Base-by-base conservation (phyloP, 169 alveolate genomes). In the Eimeria nieschulzi region DNA sequence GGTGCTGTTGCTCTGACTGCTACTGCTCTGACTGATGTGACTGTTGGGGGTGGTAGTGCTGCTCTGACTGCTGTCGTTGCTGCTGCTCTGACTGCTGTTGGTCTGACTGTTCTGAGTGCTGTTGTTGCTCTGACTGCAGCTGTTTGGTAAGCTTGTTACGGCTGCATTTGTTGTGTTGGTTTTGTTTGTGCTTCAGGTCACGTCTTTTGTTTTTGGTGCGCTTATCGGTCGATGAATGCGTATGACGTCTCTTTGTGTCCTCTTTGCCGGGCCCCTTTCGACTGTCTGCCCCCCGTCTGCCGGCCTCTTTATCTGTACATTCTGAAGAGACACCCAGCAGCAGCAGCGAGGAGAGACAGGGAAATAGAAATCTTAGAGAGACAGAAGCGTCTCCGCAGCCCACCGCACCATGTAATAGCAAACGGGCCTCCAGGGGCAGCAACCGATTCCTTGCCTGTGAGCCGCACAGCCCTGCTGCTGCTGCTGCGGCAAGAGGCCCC, bases 211-310 rank as follows among this genome's bases (percentile, higher is more conserved):
- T 80, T 80, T 33, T 80, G 87, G 87, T 80, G 87, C 19, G 87
- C 54, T 9, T 80, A 25, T 13, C 87, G 64, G 33, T 80, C 64
- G 54, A 80, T 80, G 87, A 80, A 80, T 51, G 55, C 15, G 46
- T 80, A 80, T 59, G 87, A 80, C 87, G 59, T 80, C 9, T 80
- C 87, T 15, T 46, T 63, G 7, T 80, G 87, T 59, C 87, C 87
- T 7, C 25, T 80, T 15, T 80, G 87, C 59, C 63, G 64, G 33
- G 26, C 51, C 15, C 46, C 87, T 7, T 80, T 80, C 26, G 72
- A 55, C 59, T 19, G 33, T 6, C 39, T 80, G 25, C 87, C 87
- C 8, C 87, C 71, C n/a, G 87, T 80, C 21, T 59, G 87, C 39
- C 87, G 87, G 12, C 87, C 87, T 9, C 61, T 80, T 71, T 12